Percentiles rank a stretch among this genome's conserved stretches.
phyloP scores from a whole-genome alignment of 1,284 basidiomycete genomes.

The Sporisorium iseilematis-ciliati region DNA sequence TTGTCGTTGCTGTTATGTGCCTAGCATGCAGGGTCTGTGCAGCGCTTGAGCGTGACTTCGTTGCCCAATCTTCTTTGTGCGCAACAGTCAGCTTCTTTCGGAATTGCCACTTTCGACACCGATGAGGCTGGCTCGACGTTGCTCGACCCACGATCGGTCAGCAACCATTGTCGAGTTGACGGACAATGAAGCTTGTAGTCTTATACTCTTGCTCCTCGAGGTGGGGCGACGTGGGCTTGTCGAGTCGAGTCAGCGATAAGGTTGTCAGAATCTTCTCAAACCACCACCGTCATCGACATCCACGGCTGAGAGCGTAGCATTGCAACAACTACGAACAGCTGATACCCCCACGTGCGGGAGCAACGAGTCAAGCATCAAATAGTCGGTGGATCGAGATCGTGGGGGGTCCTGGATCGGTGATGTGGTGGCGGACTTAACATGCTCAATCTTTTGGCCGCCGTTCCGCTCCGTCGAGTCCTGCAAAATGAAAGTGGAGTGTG shows the following conservation, averaged over 20 bases:
- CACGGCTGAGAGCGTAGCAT: neutral
- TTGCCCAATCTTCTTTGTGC: neutral
- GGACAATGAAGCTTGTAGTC: neutral
- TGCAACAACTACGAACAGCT: neutral
- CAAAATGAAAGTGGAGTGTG: constrained; percentile 13
- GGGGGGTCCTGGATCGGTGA: neutral
- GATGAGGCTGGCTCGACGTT: neutral
- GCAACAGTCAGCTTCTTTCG: neutral
- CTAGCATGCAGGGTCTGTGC: constrained; percentile 1
- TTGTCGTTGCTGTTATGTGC: neutral
- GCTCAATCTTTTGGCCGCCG: neutral
- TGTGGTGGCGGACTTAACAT: neutral
- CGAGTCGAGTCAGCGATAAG: neutral
- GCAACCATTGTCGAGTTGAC: neutral
- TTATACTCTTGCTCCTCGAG: neutral
- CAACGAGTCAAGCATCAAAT: neutral
- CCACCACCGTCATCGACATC: neutral
- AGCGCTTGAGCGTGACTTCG: neutral
- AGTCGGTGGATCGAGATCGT: neutral
- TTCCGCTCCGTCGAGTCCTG: neutral
- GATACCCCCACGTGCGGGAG: neutral
- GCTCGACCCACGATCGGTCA: constrained; percentile 7
- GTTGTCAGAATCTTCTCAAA: neutral
- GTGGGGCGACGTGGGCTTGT: constrained; percentile 2
- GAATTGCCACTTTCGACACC: neutral